phyloP scores from a whole-genome alignment of 2,329 filamentous ascomycete species.

The Aspergillus novofumigatus region DNA sequence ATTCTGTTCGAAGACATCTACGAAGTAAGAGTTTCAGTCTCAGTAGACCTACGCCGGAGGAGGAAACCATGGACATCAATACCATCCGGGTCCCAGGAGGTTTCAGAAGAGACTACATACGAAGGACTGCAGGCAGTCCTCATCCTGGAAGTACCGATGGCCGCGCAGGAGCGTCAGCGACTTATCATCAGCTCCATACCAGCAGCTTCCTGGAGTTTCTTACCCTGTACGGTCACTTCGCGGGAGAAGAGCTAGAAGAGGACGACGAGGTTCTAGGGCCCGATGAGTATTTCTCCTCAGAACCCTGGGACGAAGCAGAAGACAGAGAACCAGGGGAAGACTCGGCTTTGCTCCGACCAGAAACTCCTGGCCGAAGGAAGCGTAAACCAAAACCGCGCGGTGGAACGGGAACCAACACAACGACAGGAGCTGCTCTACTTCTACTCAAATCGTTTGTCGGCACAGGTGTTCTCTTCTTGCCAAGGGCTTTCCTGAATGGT shows the following conservation, averaged over 20 bases:
- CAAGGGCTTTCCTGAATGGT: slow-evolving; percentile 88
- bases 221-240: slow-evolving; percentile 93
- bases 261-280: slow-evolving; percentile 85
- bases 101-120: slow-evolving; percentile 84
- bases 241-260: slow-evolving; percentile 92
- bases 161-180: slow-evolving; percentile 30
- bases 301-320: slow-evolving; percentile 58
- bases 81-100: slow-evolving; percentile 91
- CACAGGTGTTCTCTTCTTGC: slow-evolving; percentile 89
- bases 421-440: slow-evolving; percentile 74
- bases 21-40: slow-evolving; percentile 86
- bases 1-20: slow-evolving; percentile 55
- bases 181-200: slow-evolving; percentile 67
- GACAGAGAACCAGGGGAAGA: slow-evolving; percentile 80
- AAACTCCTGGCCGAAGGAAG: slow-evolving; percentile 65
- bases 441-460: slow-evolving; percentile 97
- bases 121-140: slow-evolving; percentile 68
- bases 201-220: slow-evolving; percentile 95
- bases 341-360: slow-evolving; percentile 69
- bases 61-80: slow-evolving; percentile 77
- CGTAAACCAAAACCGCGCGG: slow-evolving; percentile 73
- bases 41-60: slow-evolving; percentile 71
- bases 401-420: slow-evolving; percentile 70
- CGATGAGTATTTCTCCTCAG: slow-evolving; percentile 87
- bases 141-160: slow-evolving; percentile 39